Evolutionary conservation across 108 stramenopile genomes (phyloP), one percentile per base, ranked within the genome.

Genomic region (Conticribra weissflogii): DNA sequence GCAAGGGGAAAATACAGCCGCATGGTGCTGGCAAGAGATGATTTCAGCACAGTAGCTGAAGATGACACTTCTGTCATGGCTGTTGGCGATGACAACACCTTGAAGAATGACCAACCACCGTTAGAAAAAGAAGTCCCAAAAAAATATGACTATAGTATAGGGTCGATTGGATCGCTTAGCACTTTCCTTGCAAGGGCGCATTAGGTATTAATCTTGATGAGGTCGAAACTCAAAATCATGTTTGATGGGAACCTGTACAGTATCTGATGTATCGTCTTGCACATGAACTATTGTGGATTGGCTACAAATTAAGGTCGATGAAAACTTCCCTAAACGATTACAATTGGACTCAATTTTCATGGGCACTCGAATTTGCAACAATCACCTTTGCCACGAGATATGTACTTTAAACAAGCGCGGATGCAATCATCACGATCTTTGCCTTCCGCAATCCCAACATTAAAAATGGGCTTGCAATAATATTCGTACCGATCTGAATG

Each of bases 151-250:
- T 62, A 62, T 46, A 62, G 44, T 46, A 62, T 45, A 29, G 25
- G 63, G 1, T 50, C 48, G 0, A 18, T 63, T 31, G 63, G 63
- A 29, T 63, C 63, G 30, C 49, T 63, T 16, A 63, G 63, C 18
- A 12, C 32, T 0, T 63, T 32, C 29, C 32, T 63, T 2, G 63
- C 46, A 8, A 63, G 21, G 32, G 18, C 30, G 14, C 49, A 47
- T 24, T 4, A 22, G 18, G 12, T 3, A 51, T 51, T 21, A 5
- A 51, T 14, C 50, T 4, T 19, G 50, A 3, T 4, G 18, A 16
- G n/a, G n/a, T n/a, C 18, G 18, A 51, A 4, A 18, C 50, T 18
- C 19, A 18, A 51, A 51, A 51, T 3, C 16, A 3, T 19, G 19
- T 3, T 18, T 18, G 19, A 51, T 16, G 17, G 16, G 16, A 5